Conservation (phyloP, 345 rosid species). For the Eutrema japonicum region DNA sequence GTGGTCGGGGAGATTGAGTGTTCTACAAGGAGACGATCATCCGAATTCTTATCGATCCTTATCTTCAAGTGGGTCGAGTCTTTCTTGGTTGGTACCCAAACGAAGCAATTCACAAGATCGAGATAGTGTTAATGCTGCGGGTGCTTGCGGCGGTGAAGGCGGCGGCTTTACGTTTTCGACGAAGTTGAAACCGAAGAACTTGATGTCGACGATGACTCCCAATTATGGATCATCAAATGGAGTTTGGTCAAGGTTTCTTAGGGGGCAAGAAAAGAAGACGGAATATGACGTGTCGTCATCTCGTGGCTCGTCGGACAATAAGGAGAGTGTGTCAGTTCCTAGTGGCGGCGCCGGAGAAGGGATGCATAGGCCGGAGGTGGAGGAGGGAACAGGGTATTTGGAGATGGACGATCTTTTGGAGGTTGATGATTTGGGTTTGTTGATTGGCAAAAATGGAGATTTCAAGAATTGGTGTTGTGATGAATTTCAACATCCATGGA, state of each 20-base stretch:
- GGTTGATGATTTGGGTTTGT: conserved; percentile 46
- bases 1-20: conserved; percentile 29
- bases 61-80: conserved; percentile 35
- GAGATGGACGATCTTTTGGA: conserved; percentile 45
- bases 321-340: conserved; percentile 29
- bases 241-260: conserved; percentile 37
- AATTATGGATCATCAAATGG: conserved; percentile 21
- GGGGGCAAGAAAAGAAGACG: conserved; percentile 36
- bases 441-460: conserved; percentile 47
- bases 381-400: conserved; percentile 37
- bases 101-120: conserved; percentile 28
- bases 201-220: neutral
- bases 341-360: conserved; percentile 29
- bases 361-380: conserved; percentile 35
- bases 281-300: conserved; percentile 32
- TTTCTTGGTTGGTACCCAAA: conserved; percentile 42
- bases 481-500: conserved; percentile 53
- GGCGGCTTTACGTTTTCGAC: conserved; percentile 24
- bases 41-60: neutral
- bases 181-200: conserved; percentile 10
- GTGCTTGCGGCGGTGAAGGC: conserved; percentile 8
- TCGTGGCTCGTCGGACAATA: conserved; percentile 35
- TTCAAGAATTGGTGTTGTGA: conserved; percentile 48
- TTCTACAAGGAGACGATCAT: conserved; percentile 27
- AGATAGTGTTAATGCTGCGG: conserved; percentile 22